Percentiles rank a stretch among this genome's conserved stretches.
Evolutionary conservation across 2,329 filamentous ascomycete genomes (phyloP).

Genomic region (Colletotrichum gloeosporioides): DNA sequence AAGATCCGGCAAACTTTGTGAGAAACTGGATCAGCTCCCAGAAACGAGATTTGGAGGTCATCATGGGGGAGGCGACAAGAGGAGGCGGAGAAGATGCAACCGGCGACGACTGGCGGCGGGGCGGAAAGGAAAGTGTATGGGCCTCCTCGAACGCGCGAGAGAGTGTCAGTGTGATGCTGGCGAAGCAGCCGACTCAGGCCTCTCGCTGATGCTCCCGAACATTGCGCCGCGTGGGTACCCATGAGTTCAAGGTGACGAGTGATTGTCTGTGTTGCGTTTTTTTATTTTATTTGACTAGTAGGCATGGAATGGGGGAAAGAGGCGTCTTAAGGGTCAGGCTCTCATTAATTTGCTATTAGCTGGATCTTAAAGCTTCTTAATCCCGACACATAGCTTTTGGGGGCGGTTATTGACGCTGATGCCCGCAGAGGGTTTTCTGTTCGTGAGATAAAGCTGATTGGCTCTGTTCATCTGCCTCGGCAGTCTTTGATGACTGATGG

Average conservation of each 20-base stretch:
- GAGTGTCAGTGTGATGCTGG: conserved; percentile 66
- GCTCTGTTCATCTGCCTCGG: not conserved
- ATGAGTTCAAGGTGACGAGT: not conserved
- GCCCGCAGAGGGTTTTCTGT: not conserved
- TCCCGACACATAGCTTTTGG: not conserved
- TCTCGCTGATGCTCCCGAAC: not conserved
- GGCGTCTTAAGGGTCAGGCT: not conserved
- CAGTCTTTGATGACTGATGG: not conserved
- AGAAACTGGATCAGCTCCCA: conserved; percentile 90
- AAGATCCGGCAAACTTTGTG: conserved; percentile 85
- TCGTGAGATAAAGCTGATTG: not conserved
- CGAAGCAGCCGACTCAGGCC: conserved; percentile 47
- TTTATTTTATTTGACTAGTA: not conserved
- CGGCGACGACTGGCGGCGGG: conserved; percentile 73
- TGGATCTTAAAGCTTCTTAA: not conserved
- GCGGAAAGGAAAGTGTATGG: conserved; percentile 61
- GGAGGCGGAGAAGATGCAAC: conserved; percentile 61
- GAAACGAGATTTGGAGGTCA: conserved; percentile 86
- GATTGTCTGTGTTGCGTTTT: not conserved
- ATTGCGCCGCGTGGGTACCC: not conserved
- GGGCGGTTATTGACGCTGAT: not conserved
- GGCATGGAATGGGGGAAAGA: not conserved
- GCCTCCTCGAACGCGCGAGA: conserved; percentile 63
- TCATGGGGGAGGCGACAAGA: conserved; percentile 80
- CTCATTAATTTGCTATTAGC: not conserved